phyloP scores from a whole-genome alignment of 2,329 filamentous ascomycete species.

The Knufia fluminis region DNA sequence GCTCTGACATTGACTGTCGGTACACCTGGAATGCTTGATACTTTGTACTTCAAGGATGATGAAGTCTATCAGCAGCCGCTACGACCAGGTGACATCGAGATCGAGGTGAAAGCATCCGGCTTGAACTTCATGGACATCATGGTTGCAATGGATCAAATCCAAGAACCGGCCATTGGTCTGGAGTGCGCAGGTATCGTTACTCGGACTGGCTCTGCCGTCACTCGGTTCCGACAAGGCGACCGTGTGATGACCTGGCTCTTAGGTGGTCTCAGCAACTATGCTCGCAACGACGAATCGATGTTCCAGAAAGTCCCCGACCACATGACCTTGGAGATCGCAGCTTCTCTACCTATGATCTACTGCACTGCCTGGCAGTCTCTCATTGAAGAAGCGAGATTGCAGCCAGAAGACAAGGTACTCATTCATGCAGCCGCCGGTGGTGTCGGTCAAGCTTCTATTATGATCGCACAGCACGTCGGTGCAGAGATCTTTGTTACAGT shows the following conservation, averaged over 20 bases:
- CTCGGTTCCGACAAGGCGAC: conserved; percentile 24
- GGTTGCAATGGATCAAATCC: conserved; percentile 22
- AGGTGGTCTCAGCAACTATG: neutral
- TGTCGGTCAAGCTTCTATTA: conserved; percentile 22
- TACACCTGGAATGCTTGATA: neutral
- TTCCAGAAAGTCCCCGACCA: neutral
- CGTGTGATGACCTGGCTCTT: conserved; percentile 19
- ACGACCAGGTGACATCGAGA: conserved; percentile 20
- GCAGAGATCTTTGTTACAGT: conserved; percentile 22
- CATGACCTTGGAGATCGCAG: conserved; percentile 19
- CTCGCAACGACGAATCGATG: neutral
- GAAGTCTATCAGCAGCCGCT: neutral
- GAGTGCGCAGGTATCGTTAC: conserved; percentile 25
- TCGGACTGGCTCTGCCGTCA: conserved; percentile 13
- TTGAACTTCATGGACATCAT: conserved; percentile 26
- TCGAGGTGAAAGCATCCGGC: conserved; percentile 24
- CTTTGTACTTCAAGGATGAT: neutral
- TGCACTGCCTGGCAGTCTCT: conserved; percentile 25
- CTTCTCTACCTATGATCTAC: conserved; percentile 23
- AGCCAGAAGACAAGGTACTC: conserved; percentile 17
- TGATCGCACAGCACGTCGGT: conserved; percentile 20
- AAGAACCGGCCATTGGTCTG: conserved; percentile 19
- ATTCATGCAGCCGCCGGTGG: conserved; percentile 21
- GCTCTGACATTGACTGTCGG: neutral
- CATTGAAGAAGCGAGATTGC: conserved; percentile 21